Evolutionary conservation across 108 stramenopile species (phyloP).

Genomic region (Skeletonema potamos): DNA sequence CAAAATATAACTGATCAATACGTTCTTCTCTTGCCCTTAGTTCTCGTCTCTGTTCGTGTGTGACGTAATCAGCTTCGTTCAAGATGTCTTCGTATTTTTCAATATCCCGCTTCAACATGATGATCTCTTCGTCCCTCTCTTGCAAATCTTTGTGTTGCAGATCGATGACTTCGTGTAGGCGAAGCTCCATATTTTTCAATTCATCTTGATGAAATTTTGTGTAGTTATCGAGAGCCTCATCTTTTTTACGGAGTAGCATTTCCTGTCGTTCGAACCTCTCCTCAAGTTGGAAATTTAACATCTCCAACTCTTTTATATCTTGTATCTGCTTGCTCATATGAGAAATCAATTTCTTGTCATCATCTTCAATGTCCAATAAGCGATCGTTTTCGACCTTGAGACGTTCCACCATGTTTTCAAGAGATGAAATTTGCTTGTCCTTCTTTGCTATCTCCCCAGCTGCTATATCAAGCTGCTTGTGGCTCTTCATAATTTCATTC

Average conservation of each 20-base stretch:
- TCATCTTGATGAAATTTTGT: slow-evolving; percentile 5
- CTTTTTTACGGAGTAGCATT: slow-evolving; percentile 15
- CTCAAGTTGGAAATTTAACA: slow-evolving; percentile 19
- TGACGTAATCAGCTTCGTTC: slow-evolving; percentile 27
- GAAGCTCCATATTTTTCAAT: slow-evolving; percentile 3
- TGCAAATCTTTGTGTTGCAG: slow-evolving; percentile 17
- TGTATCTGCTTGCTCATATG: background rate
- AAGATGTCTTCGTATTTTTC: slow-evolving; percentile 26
- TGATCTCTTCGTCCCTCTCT: slow-evolving; percentile 17
- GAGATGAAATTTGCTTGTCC: slow-evolving; percentile 3
- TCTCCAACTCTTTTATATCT: background rate
- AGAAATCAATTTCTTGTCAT: slow-evolving; percentile 18
- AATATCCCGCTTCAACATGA: slow-evolving; percentile 8
- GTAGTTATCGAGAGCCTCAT: slow-evolving; percentile 2
- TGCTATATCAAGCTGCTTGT: background rate
- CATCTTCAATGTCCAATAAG: slow-evolving; percentile 5
- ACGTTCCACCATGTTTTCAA: slow-evolving; percentile 10
- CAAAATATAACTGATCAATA: slow-evolving; percentile 15
- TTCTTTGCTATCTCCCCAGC: slow-evolving; percentile 12
- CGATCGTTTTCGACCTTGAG: slow-evolving; percentile 6
- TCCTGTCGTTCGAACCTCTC: slow-evolving; percentile 15
- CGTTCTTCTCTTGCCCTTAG: slow-evolving; percentile 4
- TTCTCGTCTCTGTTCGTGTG: slow-evolving; percentile 7
- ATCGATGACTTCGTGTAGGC: slow-evolving; percentile 21
- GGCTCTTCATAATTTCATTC: slow-evolving; percentile 1